Conservation (phyloP, 306 rosid species). For the Arachis hypogaea region DNA sequence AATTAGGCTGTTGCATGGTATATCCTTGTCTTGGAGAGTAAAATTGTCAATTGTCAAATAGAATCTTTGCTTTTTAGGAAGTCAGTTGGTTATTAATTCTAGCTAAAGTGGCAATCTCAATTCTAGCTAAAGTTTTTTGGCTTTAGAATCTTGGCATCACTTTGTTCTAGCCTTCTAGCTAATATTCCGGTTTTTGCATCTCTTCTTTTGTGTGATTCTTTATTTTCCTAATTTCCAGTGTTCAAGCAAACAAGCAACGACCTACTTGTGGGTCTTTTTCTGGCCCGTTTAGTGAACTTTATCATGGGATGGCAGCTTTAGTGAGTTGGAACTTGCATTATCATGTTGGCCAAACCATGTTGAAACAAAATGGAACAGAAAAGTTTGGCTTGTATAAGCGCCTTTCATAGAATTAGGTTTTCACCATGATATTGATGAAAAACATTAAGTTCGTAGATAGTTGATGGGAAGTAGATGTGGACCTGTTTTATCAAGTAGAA, state of each 20-base stretch:
- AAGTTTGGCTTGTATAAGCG: constrained; percentile 20
- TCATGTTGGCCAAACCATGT: constrained; percentile 25
- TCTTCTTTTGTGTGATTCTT: background rate
- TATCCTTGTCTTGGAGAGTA: constrained; percentile 20
- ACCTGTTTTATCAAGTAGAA: constrained; percentile 14
- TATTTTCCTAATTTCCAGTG: background rate
- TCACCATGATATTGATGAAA: no score
- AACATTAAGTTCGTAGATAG: background rate
- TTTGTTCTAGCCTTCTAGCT: constrained; percentile 33
- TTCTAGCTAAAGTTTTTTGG: constrained; percentile 13
- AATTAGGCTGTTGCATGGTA: constrained; percentile 10
- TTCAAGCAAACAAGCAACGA: background rate
- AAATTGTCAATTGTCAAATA: background rate
- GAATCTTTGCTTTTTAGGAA: constrained; percentile 18
- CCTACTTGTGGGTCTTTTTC: background rate
- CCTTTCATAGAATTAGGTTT: constrained; percentile 31
- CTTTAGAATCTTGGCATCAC: constrained; percentile 1
- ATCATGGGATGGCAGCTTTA: constrained; percentile 8
- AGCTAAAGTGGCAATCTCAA: background rate
- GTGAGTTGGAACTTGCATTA: constrained; percentile 10
- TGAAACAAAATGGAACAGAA: constrained; percentile 1
- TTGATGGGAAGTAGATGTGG: constrained; percentile 19
- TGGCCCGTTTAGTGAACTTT: background rate
- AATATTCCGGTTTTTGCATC: constrained; percentile 25
- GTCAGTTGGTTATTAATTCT: background rate